Base-by-base conservation (phyloP, 805 yeast genomes). In the Gaillardinia entomophila region DNA sequence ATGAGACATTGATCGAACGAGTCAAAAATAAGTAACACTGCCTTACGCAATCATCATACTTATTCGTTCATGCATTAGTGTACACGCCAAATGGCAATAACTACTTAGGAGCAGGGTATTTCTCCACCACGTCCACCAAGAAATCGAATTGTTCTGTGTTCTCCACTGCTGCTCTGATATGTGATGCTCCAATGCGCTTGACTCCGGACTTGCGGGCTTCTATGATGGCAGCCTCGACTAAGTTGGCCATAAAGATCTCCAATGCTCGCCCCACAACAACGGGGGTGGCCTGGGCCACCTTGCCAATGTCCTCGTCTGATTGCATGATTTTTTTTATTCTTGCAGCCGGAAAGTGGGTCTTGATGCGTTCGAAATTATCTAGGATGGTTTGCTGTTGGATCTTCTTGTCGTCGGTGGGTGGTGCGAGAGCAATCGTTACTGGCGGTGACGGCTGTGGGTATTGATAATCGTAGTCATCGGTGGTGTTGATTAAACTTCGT, bases 281-380 rank as follows among this genome's bases (percentile, higher is more conserved):
- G 0, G 99, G 99, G 2, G 99, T 94, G 2, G 96, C 97, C 53
- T 89, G 97, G 3, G 98, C 96, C 4, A 92, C 97, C 54, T 92
- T 92, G 3, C 99, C 99, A 28, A 92, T 89, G 42, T 92, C 99
- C 42, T 92, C 98, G 58, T 92, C 99, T 18, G 94, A 80, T 54
- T 92, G 98, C 96, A 92, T 90, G 37, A 92, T 77, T 49, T 92
- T 86, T 66, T 92, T 92, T 49, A 92, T 88, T 41, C 97, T 76
- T 3, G 97, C 97, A 4, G 88, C 83, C 4, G 95, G 95, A 57
- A 84, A 84, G 52, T 83, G 94, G 23, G 92, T 83, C 55, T 82
- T 82, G 42, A 83, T 79, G 37, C 59, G 64, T 33, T 67, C 71
- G 41, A 68, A 74, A 13, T 59, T 53, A 15, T 40, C 39, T 29